Conservation (phyloP, 306 rosid genomes). For the Inga laurina region DNA sequence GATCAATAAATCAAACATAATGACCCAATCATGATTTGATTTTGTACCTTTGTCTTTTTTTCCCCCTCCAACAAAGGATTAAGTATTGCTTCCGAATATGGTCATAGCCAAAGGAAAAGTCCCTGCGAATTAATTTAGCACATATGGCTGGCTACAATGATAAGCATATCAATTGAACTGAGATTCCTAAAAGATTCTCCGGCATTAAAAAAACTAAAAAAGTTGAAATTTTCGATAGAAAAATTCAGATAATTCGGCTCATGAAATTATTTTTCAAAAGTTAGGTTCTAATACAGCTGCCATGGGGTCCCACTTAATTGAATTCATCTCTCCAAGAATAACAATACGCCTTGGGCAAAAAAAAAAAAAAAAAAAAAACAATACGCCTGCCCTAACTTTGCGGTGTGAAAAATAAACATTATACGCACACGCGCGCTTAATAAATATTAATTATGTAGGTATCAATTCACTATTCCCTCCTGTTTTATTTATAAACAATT, state of each 20-base stretch:
- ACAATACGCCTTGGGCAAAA: conserved; percentile 22
- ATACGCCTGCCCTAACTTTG: conserved; percentile 51
- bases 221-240: not conserved
- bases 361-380: too few relatives aligned
- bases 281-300: conserved; percentile 64
- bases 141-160: conserved; percentile 21
- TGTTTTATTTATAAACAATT: too few relatives aligned
- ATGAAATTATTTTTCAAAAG: conserved; percentile 38
- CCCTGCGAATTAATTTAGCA: not conserved
- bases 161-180: conserved; percentile 13
- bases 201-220: not conserved
- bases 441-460: too few relatives aligned
- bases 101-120: not conserved
- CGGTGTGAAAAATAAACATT: conserved; percentile 27
- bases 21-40: not conserved
- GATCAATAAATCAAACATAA: not conserved
- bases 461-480: too few relatives aligned
- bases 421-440: too few relatives aligned
- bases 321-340: conserved; percentile 33
- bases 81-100: not conserved
- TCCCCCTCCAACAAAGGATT: not conserved
- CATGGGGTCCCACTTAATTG: conserved; percentile 50
- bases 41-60: not conserved
- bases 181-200: not conserved
- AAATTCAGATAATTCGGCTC: conserved; percentile 19